Evolutionary conservation across 2,329 filamentous ascomycete species (phyloP), one percentile per base, ranked within the genome.

Genomic region (Botrytis tulipae): DNA sequence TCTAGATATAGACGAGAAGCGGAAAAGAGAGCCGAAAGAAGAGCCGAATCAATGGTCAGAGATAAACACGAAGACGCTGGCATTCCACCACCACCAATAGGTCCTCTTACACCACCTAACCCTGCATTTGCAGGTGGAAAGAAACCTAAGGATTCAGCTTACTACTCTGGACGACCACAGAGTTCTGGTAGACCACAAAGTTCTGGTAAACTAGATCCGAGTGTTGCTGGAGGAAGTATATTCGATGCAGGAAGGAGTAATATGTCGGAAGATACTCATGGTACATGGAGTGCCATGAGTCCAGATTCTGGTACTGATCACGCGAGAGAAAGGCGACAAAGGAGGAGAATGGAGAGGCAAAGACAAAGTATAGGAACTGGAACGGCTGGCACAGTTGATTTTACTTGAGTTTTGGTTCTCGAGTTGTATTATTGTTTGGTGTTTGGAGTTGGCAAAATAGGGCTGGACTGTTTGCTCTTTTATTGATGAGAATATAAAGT

Each of bases 71-170:
- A 79, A 57, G 79, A 77, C 29, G 73, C 72, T 4, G 74, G 72
- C 46, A 40, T 74, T 12, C 75, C 76, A 10, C 75, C 77, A 25
- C 75, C 78, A 8, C 51, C 72, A n/a, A 78, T 85, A n/a, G 81
- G 81, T 12, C 83, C 86, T 8, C 79, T 90, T 2, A 85, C 85
- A 18, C 88, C 88, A 2, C 88, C 89, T 0, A 85, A 87, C 73
- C 87, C 89, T 16, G 84, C 87, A 9, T 89, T 88, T 78, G 87
- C 88, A 8, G 85, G 84, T 60, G 85, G 84, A 0, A 83, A 83
- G 74, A 84, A 85, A 77, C 83, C 81, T 18, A 91, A 90, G 77
- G 89, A 91, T 78, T 89, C 87, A 62, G 87, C 87, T 14, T 90
- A 91, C 77, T 90, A 89, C 78, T 89, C 87, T 4, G 87, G 87